These are phyloP conservation scores for Aquilaria yunnanensis DNA, from an alignment of 345 rosid genomes.

Conservation along the genomic window DNA sequence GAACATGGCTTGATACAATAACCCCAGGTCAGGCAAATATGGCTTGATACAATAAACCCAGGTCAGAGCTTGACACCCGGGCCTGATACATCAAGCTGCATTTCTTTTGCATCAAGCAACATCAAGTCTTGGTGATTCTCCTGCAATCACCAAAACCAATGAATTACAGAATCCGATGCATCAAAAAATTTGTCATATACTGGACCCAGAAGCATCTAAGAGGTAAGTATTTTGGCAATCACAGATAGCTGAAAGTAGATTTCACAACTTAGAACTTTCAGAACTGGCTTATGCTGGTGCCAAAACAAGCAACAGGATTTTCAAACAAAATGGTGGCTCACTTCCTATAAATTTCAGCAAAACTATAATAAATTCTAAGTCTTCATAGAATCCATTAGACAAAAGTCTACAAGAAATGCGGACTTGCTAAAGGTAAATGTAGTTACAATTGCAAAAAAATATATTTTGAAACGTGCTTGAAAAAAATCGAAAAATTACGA, in stretches of 20 bases:
- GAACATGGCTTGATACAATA: constrained; percentile 7
- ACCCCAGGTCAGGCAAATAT: constrained; percentile 14
- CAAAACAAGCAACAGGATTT: too few species aligned
- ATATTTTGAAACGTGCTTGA: too few species aligned
- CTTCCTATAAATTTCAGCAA: too few species aligned
- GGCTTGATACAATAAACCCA: constrained; percentile 42
- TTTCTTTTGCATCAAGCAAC: constrained; percentile 52
- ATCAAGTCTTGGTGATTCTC: constrained; percentile 37
- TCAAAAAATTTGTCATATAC: neutral
- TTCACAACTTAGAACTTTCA: neutral
- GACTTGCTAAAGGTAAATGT: too few species aligned
- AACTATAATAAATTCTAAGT: too few species aligned
- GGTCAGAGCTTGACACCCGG: constrained; percentile 36
- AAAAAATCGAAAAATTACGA: too few species aligned
- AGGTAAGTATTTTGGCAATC: constrained; percentile 1
- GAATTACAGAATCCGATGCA: constrained; percentile 30
- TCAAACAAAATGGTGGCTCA: too few species aligned
- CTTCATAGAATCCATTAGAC: too few species aligned
- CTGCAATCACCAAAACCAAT: constrained; percentile 41
- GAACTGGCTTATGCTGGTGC: too few species aligned
- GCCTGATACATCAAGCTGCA: constrained; percentile 56
- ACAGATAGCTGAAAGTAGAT: neutral
- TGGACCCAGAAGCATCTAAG: neutral
- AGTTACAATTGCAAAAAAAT: too few species aligned
- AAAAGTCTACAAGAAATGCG: too few species aligned